Conservation (phyloP, 345 rosid species). For the Melastoma malabathricum region DNA sequence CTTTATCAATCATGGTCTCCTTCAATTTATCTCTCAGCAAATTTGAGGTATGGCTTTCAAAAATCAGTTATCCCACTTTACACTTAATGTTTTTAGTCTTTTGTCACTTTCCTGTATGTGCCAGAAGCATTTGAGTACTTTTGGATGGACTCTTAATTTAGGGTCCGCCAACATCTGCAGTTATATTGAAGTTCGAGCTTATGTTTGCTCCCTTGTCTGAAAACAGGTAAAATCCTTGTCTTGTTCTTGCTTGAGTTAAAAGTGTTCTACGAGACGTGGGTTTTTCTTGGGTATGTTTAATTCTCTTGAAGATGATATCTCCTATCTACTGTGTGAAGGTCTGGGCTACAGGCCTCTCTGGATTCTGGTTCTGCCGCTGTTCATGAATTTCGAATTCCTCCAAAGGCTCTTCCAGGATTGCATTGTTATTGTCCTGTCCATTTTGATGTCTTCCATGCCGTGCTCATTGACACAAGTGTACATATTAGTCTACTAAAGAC, state of each 20-base stretch:
- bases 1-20: constrained; percentile 59
- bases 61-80: too few relatives aligned
- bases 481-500: constrained; percentile 60
- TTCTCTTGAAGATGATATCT: constrained; percentile 1
- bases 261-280: neutral
- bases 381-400: constrained; percentile 85
- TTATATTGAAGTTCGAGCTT: constrained; percentile 84
- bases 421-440: constrained; percentile 92
- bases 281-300: neutral
- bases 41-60: constrained; percentile 36
- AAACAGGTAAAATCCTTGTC: constrained; percentile 27
- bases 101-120: too few relatives aligned
- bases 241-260: constrained; percentile 2
- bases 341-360: constrained; percentile 33
- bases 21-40: constrained; percentile 44
- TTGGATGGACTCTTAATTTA: constrained; percentile 2
- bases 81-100: too few relatives aligned
- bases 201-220: constrained; percentile 55
- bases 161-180: constrained; percentile 49
- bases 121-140: neutral
- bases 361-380: constrained; percentile 51
- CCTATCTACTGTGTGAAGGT: constrained; percentile 24
- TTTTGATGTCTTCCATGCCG: constrained; percentile 76
- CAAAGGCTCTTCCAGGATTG: constrained; percentile 83
- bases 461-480: constrained; percentile 66